A percentile compares a stretch with the other conserved stretches of the same genome.
phyloP scores from a whole-genome alignment of 2,329 filamentous ascomycete genomes.

The Diaporthe sp. region DNA sequence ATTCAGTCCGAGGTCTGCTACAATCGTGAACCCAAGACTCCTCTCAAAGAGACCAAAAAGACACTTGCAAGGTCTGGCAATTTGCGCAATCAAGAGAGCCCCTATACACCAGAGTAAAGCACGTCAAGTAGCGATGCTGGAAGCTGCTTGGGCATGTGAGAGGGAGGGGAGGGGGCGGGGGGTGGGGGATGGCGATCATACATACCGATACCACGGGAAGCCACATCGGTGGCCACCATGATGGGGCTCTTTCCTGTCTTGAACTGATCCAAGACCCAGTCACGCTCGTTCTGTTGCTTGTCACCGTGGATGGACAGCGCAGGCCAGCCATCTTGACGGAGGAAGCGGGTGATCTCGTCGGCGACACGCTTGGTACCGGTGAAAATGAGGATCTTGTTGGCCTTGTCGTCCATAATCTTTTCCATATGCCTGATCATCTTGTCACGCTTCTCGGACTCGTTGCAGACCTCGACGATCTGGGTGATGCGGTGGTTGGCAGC shows the following conservation, averaged over 20 bases:
- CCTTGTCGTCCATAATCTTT: constrained; percentile 96
- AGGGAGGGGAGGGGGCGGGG: constrained; percentile 50
- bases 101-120: constrained; percentile 94
- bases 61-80: constrained; percentile 85
- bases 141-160: constrained; percentile 63
- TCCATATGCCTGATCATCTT: constrained; percentile 98
- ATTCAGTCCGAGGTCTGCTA: constrained; percentile 62
- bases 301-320: constrained; percentile 98
- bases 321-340: constrained; percentile 98
- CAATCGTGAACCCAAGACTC: constrained; percentile 88
- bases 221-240: constrained; percentile 99
- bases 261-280: constrained; percentile 99
- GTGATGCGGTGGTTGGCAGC: constrained; percentile 98
- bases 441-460: constrained; percentile 97
- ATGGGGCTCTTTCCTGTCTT: constrained; percentile 99
- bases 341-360: constrained; percentile 97
- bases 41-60: constrained; percentile 84
- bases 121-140: constrained; percentile 75
- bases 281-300: constrained; percentile 99
- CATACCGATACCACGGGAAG: constrained; percentile 99
- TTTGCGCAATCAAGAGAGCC: constrained; percentile 90
- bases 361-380: constrained; percentile 95
- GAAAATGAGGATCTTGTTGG: constrained; percentile 96
- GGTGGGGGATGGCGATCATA: constrained; percentile 72
- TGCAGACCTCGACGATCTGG: constrained; percentile 96